Evolutionary conservation across 768 basidiomycete species (phyloP), one percentile per base, ranked within the genome.

Genomic region (Tephrocybe rancida): DNA sequence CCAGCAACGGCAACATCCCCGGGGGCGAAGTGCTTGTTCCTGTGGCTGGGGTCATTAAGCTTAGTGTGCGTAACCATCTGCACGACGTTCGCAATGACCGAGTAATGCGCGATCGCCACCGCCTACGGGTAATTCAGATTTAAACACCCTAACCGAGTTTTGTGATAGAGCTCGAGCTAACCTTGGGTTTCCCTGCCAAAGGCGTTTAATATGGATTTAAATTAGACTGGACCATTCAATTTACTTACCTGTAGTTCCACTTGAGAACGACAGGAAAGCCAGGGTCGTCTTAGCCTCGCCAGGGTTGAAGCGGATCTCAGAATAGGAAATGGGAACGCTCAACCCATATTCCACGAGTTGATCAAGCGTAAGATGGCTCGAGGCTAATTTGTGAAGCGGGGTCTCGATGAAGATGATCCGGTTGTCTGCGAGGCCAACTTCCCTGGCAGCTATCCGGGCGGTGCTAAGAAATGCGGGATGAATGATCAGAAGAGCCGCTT

Each of bases 221-320:
- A 18, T 16, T 38, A 38, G 5, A 11, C 8, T 10, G n/a, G 5
- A 11, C 6, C 9, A 11, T 5, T 38, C 5, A 38, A 6, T 68
- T 66, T 27, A 67, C 73, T 62, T 71, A 65, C 87, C 87, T 14
- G 88, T 90, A 21, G 88, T 90, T 7, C 88, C 88, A 56, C 87
- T 88, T 1, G 88, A 90, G 59, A 90, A 87, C 48, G 78, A 81
- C 49, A 90, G 70, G 59, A 89, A 84, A 5, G 89, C 88, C 13
- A 90, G 54, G 39, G 82, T 79, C 11, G 72, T 80, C 62, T 76
- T 84, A 22, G 75, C 83, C 66, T 87, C 87, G 9, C 86, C 88
- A 11, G 75, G 73, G 22, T 62, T 59, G 37, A 89, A 72, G 26
- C 61, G 70, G 18, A 71, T 68, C 49, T 86, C 81, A 24, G 65